Base-by-base conservation (phyloP, 345 rosid species). In the Microthlaspi erraticum region DNA sequence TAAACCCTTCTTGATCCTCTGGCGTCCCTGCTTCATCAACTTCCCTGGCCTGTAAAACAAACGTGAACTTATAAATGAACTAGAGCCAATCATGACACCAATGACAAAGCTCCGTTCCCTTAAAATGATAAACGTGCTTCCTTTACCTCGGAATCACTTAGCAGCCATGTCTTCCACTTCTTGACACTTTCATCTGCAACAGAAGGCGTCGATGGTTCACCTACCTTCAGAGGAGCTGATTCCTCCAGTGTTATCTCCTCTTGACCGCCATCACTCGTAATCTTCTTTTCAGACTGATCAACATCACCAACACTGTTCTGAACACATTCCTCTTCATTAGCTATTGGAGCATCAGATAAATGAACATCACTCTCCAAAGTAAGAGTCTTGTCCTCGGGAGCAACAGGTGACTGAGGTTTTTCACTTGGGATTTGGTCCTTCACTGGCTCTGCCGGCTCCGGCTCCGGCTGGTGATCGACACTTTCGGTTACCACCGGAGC, bases 1-100 rank as follows among this genome's bases (percentile, higher is more conserved):
- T 85, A 80, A 92, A 92, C 54, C 79, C 85, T 9, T 70, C 86
- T 76, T 80, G 83, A 61, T 90, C 96, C 80, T 81, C 91, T 39
- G 61, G 84, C 14, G 87, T 81, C 61, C 98, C 96, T 0, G 83
- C 66, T 54, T 85, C 98, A 80, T 81, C 86, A 64, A 72, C 82
- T 42, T 78, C 86, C 39, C 72, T 87, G 74, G 66, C 85, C 98
- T 92, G 81, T 68, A 75, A 54, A 32, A 50, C 66, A 70, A 64
- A 48, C 7, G 3, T 64, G 12, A 54, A 23, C 38, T 17, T 45
- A 59, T 71, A 63, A 32, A 44, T 33, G 63, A 6, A 65, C 55
- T 3, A 31, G 20, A 32, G 50, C 8, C 49, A 31, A 38, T 12
- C 7, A 14, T 52, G 23, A 63, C 16, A 63, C 23, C 43, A 55